A percentile compares a stretch with the other conserved stretches of the same genome.
Conservation (phyloP, 2,329 filamentous ascomycete species). For the Penicillium glabrum region DNA sequence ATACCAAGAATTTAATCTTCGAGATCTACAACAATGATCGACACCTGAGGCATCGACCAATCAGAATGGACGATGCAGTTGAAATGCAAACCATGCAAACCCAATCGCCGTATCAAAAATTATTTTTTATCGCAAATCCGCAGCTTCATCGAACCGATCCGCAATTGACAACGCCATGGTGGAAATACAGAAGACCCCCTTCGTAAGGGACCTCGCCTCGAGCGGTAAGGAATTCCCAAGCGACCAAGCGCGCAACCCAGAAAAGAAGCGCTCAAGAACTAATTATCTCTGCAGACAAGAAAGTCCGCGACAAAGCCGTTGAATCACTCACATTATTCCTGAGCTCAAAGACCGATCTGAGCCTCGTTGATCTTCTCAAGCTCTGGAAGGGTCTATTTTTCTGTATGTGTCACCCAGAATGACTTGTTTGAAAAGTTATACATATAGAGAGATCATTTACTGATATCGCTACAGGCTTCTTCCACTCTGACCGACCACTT, state of each 20-base stretch:
- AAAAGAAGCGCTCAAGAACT: neutral
- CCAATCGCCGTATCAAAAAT: slow-evolving; percentile 12
- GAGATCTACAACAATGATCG: neutral
- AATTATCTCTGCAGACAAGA: slow-evolving; percentile 62
- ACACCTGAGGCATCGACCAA: slow-evolving; percentile 3
- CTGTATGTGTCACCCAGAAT: slow-evolving; percentile 46
- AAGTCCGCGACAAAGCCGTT: slow-evolving; percentile 74
- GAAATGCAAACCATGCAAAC: slow-evolving; percentile 12
- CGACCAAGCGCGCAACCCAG: neutral
- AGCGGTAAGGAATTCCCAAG: slow-evolving; percentile 58
- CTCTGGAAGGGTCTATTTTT: slow-evolving; percentile 96
- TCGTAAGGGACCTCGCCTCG: slow-evolving; percentile 79
- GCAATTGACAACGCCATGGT: slow-evolving; percentile 26
- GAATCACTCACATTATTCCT: slow-evolving; percentile 77
- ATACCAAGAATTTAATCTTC: neutral
- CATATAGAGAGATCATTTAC: neutral
- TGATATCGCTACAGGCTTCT: slow-evolving; percentile 60
- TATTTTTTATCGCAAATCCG: slow-evolving; percentile 24
- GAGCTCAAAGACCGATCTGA: slow-evolving; percentile 61
- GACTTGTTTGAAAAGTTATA: neutral
- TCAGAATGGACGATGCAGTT: slow-evolving; percentile 1
- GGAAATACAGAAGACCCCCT: slow-evolving; percentile 59
- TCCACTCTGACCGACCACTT: slow-evolving; percentile 88
- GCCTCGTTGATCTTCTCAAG: slow-evolving; percentile 73
- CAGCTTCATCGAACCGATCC: neutral